Evolutionary conservation across 2,329 filamentous ascomycete genomes (phyloP), one percentile per base, ranked within the genome.

Genomic region (Thermothelomyces thermophilus): DNA sequence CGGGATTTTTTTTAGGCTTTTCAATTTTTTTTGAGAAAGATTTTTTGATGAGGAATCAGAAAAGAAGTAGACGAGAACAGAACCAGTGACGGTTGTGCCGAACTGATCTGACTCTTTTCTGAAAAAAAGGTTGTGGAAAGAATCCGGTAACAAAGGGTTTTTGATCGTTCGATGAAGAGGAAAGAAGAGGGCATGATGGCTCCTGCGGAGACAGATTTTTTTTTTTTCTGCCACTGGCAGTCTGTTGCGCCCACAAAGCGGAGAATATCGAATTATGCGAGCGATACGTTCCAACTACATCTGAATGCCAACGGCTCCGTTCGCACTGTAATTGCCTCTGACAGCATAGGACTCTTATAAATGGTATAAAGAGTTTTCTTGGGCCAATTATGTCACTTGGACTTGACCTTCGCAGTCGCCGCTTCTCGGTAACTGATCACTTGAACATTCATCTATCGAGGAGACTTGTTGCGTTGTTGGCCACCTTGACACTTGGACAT

Each of bases 21-120:
- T 81, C 78, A 74, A 70, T 69, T 67, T 61, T 79, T 82, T 82
- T 81, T 81, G 80, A 75, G 68, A 63, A 70, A 16, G 68, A 68
- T 69, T 76, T 77, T 77, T 70, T 48, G 70, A 65, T 68, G 66
- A 61, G 58, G 28, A 30, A 6, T 68, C 68, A 65, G 71, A 71
- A 70, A 62, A 61, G 59, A 74, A 71, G 69, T 69, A 73, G 73
- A 71, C 70, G 73, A 77, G 76, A 74, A 76, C 76, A 80, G 74
- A 77, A 76, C 72, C 66, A 70, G 74, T 75, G 71, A 76, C 75
- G 73, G 56, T 67, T 69, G 50, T 57, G 72, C 70, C 74, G 76
- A 73, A 76, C 75, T 76, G 62, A 63, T 66, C 68, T 68, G 65
- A 65, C 62, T 67, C 64, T 73, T 74, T 73, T 73, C 72, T 71